Evolutionary conservation across 2,329 filamentous ascomycete species (phyloP).

Genomic region (Cercospora sesami): DNA sequence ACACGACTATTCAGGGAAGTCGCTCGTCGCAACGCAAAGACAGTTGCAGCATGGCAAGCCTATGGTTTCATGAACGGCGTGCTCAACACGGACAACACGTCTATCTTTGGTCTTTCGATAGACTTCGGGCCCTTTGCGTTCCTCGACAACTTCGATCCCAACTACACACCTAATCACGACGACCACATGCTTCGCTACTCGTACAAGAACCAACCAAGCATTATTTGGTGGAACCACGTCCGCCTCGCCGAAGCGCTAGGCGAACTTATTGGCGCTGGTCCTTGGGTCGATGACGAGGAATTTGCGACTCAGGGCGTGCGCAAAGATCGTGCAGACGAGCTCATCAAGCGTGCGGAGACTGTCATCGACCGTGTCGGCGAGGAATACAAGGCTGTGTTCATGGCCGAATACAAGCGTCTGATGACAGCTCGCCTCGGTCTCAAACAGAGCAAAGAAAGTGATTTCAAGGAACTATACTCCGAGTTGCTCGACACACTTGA

Average conservation of each 20-base stretch:
- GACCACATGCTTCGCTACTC: slow-evolving; percentile 83
- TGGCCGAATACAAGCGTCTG: slow-evolving; percentile 82
- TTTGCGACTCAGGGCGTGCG: slow-evolving; percentile 73
- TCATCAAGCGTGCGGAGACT: slow-evolving; percentile 77
- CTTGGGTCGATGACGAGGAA: slow-evolving; percentile 66
- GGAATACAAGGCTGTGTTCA: slow-evolving; percentile 84
- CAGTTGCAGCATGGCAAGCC: slow-evolving; percentile 91
- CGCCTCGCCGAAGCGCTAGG: slow-evolving; percentile 85
- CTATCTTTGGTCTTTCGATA: slow-evolving; percentile 80
- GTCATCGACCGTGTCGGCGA: slow-evolving; percentile 79
- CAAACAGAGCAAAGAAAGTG: slow-evolving; percentile 64
- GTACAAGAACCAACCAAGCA: slow-evolving; percentile 90
- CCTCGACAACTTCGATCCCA: slow-evolving; percentile 92
- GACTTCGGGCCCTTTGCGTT: slow-evolving; percentile 98
- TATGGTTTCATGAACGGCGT: slow-evolving; percentile 99
- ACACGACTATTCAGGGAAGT: slow-evolving; percentile 84
- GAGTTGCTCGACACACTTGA: slow-evolving; percentile 79
- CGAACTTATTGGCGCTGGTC: slow-evolving; percentile 79
- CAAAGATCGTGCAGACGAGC: slow-evolving; percentile 65
- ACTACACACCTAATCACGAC: slow-evolving; percentile 96
- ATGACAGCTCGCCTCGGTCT: slow-evolving; percentile 82
- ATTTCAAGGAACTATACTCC: slow-evolving; percentile 82
- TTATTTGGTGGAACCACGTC: slow-evolving; percentile 99
- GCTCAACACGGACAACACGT: slow-evolving; percentile 96
- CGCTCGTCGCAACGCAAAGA: slow-evolving; percentile 77